Evolutionary conservation across 2,329 filamentous ascomycete species (phyloP).

Genomic region (Metarhizium anisopliae): DNA sequence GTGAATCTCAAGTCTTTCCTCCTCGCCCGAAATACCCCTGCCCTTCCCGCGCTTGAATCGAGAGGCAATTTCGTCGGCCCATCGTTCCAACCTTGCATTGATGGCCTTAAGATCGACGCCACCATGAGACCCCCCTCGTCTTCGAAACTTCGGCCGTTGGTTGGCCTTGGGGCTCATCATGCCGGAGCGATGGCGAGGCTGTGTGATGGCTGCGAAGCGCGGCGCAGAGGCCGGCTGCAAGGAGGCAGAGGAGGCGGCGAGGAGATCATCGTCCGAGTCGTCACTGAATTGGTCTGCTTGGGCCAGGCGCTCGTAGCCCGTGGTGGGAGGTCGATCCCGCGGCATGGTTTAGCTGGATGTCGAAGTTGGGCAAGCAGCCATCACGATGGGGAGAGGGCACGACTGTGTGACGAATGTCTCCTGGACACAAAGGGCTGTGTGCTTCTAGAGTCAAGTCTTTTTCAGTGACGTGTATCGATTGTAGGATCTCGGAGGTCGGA

Average conservation of each 20-base stretch:
- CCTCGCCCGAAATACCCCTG: constrained; percentile 62
- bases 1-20: constrained; percentile 88
- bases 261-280: constrained; percentile 57
- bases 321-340: constrained; percentile 60
- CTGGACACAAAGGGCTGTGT: background rate
- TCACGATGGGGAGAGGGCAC: background rate
- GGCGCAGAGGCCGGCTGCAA: constrained; percentile 49
- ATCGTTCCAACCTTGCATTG: constrained; percentile 87
- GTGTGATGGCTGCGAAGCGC: constrained; percentile 55
- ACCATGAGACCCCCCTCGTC: constrained; percentile 58
- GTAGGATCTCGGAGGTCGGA: background rate
- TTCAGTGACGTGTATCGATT: too few relatives aligned
- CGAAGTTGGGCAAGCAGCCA: background rate
- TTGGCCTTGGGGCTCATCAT: constrained; percentile 46
- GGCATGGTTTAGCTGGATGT: constrained; percentile 40
- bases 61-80: constrained; percentile 95
- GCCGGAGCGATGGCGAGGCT: constrained; percentile 51
- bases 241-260: constrained; percentile 45
- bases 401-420: background rate
- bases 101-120: constrained; percentile 98
- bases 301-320: constrained; percentile 76
- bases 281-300: constrained; percentile 72
- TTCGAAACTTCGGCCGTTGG: constrained; percentile 33
- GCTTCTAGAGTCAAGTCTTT: too few relatives aligned
- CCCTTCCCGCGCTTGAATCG: constrained; percentile 85